These are phyloP conservation scores for Tubosaeta sp. DNA, from an alignment of 768 basidiomycete species.

Conservation along the genomic window DNA sequence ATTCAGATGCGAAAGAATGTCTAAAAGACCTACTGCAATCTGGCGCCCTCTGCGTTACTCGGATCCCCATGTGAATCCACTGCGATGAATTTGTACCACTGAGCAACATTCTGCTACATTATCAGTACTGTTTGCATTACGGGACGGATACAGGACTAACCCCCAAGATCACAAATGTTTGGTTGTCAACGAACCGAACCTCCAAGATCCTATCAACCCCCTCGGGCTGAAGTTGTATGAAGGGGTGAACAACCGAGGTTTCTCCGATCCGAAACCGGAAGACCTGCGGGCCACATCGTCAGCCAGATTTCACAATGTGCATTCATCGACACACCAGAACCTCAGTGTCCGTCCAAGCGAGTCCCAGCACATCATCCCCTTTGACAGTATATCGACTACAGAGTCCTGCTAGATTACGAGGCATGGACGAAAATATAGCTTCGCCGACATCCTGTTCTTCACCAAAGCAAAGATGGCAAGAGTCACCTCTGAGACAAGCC, in stretches of 20 bases:
- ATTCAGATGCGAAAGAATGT: not conserved
- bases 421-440: constrained; percentile 12
- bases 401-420: constrained; percentile 14
- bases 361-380: constrained; percentile 32
- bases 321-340: constrained; percentile 17
- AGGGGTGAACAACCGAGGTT: not conserved
- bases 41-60: constrained; percentile 5
- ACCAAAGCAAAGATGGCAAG: constrained; percentile 24
- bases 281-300: constrained; percentile 6
- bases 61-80: constrained; percentile 9
- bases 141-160: constrained; percentile 10
- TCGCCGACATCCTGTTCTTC: constrained; percentile 18
- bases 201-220: constrained; percentile 18
- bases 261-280: constrained; percentile 17
- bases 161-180: constrained; percentile 23
- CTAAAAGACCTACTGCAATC: constrained; percentile 18
- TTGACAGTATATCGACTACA: constrained; percentile 18
- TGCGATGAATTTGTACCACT: constrained; percentile 18
- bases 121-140: not conserved
- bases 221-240: constrained; percentile 15
- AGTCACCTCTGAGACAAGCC: constrained; percentile 22
- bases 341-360: constrained; percentile 46
- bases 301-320: not conserved
- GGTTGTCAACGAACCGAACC: constrained; percentile 19
- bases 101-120: constrained; percentile 8